phyloP scores from a whole-genome alignment of 345 rosid genomes.

The Schrenkiella parvula region DNA sequence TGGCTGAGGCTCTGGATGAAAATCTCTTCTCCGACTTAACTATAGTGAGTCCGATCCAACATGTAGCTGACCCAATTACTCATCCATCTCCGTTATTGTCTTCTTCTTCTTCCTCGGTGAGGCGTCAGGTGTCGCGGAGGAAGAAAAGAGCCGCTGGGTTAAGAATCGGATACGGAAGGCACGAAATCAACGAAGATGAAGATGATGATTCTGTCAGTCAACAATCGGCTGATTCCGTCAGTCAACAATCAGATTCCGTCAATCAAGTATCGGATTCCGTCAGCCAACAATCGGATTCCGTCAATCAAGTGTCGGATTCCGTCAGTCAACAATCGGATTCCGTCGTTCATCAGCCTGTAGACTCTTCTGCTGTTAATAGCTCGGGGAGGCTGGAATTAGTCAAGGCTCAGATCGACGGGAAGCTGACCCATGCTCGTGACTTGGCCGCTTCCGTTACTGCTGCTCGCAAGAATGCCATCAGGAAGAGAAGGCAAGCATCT shows the following conservation, averaged over 20 bases:
- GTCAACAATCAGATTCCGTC: conserved; percentile 20
- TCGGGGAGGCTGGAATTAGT: conserved; percentile 33
- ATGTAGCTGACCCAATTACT: conserved; percentile 15
- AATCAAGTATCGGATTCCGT: conserved; percentile 24
- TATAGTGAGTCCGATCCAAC: conserved; percentile 39
- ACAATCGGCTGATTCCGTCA: conserved; percentile 16
- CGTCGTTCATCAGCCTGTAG: conserved; percentile 15
- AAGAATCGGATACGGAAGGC: conserved; percentile 74
- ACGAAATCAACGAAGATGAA: conserved; percentile 30
- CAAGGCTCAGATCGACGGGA: conserved; percentile 47
- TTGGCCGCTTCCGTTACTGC: conserved; percentile 50
- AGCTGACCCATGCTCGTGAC: conserved; percentile 47
- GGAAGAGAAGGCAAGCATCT: conserved; percentile 61
- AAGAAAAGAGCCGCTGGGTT: conserved; percentile 67
- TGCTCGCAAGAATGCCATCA: conserved; percentile 55
- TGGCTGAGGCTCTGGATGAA: conserved; percentile 64
- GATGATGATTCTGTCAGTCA: conserved; percentile 29
- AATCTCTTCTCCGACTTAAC: conserved; percentile 78
- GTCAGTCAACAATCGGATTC: conserved; percentile 13
- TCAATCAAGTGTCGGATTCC: conserved; percentile 15
- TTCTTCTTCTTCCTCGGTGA: background rate
- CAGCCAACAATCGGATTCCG: conserved; percentile 20
- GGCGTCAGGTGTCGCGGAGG: conserved; percentile 64
- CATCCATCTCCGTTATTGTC: conserved; percentile 11
- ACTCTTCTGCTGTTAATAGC: conserved; percentile 4